Evolutionary conservation across 1,284 basidiomycete species (phyloP).

Genomic region (Malassezia arunalokei): DNA sequence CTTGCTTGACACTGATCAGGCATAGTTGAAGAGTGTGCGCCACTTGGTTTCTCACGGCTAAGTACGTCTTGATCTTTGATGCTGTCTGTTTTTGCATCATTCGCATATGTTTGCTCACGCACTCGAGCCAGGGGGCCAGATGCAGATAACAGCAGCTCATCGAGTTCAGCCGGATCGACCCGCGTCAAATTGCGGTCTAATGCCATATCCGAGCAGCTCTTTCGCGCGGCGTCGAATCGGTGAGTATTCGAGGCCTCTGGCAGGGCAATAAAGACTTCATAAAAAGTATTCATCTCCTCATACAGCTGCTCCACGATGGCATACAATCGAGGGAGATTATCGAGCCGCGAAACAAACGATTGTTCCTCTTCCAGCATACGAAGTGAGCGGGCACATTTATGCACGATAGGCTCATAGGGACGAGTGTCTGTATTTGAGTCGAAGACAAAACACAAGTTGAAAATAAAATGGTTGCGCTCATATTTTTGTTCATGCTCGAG

Average conservation of each 20-base stretch:
- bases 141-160: conserved; percentile 3
- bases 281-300: conserved; percentile 88
- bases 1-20: background rate
- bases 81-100: background rate
- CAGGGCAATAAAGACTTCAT: conserved; percentile 41
- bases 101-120: background rate
- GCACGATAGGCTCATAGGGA: conserved; percentile 87
- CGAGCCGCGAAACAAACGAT: conserved; percentile 65
- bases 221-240: conserved; percentile 17
- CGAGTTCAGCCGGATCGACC: conserved; percentile 12
- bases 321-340: conserved; percentile 61
- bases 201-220: background rate
- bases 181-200: conserved; percentile 11
- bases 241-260: conserved; percentile 13
- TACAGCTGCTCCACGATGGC: conserved; percentile 89
- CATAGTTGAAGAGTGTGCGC: background rate
- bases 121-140: conserved; percentile 3
- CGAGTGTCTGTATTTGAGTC: conserved; percentile 72
- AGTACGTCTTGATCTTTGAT: no score
- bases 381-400: conserved; percentile 82
- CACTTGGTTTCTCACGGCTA: background rate
- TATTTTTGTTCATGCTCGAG: conserved; percentile 33
- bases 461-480: conserved; percentile 59
- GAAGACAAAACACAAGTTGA: conserved; percentile 86
- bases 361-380: conserved; percentile 82